A percentile compares a stretch with the other conserved stretches of the same genome.
phyloP scores from a whole-genome alignment of 2,329 filamentous ascomycete species.

The Penicillium sp. region DNA sequence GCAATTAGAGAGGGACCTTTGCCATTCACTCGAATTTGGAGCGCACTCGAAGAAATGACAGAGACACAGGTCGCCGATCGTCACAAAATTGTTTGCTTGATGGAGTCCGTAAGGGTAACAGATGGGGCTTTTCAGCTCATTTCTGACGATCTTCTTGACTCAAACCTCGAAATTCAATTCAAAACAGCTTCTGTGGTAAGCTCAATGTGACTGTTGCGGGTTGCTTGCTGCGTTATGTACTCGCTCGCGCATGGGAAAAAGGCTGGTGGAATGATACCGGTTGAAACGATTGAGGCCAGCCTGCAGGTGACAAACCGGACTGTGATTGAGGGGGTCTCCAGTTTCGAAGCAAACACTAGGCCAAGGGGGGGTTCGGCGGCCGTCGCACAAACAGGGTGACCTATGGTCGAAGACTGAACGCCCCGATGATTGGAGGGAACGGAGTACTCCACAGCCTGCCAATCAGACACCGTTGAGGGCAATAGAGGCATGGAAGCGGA shows the following conservation, averaged over 20 bases:
- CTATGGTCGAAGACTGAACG: constrained; percentile 17
- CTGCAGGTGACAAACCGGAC: constrained; percentile 12
- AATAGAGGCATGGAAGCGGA: constrained; percentile 2
- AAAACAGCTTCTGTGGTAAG: not conserved
- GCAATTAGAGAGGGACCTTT: not conserved
- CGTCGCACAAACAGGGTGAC: constrained; percentile 23
- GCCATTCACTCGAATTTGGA: not conserved
- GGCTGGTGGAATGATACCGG: constrained; percentile 6
- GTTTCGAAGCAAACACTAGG: constrained; percentile 10
- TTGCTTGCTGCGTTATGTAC: constrained; percentile 7
- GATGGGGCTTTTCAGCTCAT: not conserved
- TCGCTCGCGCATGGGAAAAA: constrained; percentile 1
- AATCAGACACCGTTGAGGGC: constrained; percentile 6
- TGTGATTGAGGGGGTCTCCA: constrained; percentile 1
- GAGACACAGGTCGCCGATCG: not conserved
- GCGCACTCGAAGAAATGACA: not conserved
- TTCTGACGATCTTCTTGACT: not conserved
- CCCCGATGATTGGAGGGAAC: constrained; percentile 6
- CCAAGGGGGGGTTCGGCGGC: constrained; percentile 1
- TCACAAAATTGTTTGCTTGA: not conserved
- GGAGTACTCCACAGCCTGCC: not conserved
- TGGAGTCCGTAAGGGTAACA: not conserved
- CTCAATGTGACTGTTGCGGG: not conserved
- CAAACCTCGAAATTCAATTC: not conserved
- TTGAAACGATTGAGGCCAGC: constrained; percentile 7